Percentiles rank a stretch among this genome's conserved stretches.
phyloP scores from a whole-genome alignment of 2,329 filamentous ascomycete genomes.

The Colletotrichum cordylinicola region DNA sequence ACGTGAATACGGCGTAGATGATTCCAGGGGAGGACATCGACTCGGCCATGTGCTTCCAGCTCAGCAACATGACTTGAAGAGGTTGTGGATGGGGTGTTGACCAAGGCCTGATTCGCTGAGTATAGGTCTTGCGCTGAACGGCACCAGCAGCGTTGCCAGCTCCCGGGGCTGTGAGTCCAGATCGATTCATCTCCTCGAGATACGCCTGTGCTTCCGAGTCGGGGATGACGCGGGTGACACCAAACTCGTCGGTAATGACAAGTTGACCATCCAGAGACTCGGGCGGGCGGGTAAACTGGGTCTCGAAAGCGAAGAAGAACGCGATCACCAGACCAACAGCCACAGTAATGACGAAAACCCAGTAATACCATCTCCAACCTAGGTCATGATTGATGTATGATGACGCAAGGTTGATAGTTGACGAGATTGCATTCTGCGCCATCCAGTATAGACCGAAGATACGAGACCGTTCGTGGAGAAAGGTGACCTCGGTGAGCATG shows the following conservation, averaged over 20 bases:
- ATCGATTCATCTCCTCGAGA: constrained; percentile 12
- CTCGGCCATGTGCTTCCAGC: constrained; percentile 24
- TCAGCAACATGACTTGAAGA: constrained; percentile 12
- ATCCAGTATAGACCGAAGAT: constrained; percentile 44
- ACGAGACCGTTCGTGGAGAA: constrained; percentile 41
- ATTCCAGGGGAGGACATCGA: constrained; percentile 38
- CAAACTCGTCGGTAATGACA: constrained; percentile 42
- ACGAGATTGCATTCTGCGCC: constrained; percentile 38
- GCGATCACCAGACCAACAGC: constrained; percentile 39
- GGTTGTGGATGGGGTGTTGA: constrained; percentile 21
- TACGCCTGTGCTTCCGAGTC: constrained; percentile 33
- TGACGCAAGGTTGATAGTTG: constrained; percentile 35
- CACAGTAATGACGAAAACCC: constrained; percentile 40
- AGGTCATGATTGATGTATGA: constrained; percentile 39
- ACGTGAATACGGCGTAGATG: constrained; percentile 39
- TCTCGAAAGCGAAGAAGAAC: constrained; percentile 45
- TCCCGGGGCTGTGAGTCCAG: background rate
- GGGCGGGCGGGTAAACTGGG: constrained; percentile 38
- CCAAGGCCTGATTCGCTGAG: constrained; percentile 38
- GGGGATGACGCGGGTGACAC: constrained; percentile 37
- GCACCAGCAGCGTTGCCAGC: background rate
- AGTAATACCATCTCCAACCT: constrained; percentile 48
- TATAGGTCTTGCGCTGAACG: constrained; percentile 12
- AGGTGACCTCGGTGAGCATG: constrained; percentile 43
- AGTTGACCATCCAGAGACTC: constrained; percentile 37